Evolutionary conservation across 306 rosid genomes (phyloP).

Genomic region (Rubus parviflorus): DNA sequence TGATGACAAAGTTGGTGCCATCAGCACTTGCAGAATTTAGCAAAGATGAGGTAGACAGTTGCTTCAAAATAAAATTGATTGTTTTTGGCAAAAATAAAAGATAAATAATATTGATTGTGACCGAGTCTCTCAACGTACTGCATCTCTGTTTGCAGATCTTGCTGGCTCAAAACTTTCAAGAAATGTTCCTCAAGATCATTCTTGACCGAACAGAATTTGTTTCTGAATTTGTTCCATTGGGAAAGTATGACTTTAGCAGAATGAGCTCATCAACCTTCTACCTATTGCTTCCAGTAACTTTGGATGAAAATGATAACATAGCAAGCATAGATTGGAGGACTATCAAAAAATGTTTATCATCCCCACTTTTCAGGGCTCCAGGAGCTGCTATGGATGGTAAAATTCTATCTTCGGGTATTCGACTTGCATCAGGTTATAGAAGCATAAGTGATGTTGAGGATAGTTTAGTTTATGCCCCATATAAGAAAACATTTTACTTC

Average conservation of each 20-base stretch:
- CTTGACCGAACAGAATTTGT: conserved; percentile 76
- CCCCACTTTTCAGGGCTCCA: conserved; percentile 68
- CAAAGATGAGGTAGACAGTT: conserved; percentile 63
- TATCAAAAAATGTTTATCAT: conserved; percentile 68
- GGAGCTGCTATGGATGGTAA: conserved; percentile 26
- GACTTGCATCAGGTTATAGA: conserved; percentile 66
- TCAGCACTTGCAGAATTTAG: conserved; percentile 59
- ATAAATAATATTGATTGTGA: neutral
- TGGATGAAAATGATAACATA: conserved; percentile 36
- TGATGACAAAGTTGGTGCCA: conserved; percentile 65
- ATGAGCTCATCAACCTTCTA: conserved; percentile 60
- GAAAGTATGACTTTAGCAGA: conserved; percentile 35
- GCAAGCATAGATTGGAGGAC: conserved; percentile 70
- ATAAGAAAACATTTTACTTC: conserved; percentile 54
- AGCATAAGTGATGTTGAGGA: conserved; percentile 56
- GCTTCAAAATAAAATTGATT: neutral
- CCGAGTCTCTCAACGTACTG: neutral
- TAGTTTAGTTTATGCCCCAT: conserved; percentile 76
- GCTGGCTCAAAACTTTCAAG: conserved; percentile 83
- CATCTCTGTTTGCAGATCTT: conserved; percentile 52
- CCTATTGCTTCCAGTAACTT: conserved; percentile 78
- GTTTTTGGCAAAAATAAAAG: no score
- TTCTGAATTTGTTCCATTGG: conserved; percentile 62
- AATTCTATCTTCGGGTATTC: conserved; percentile 20
- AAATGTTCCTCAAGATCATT: conserved; percentile 83